Conservation (phyloP, 495 filamentous ascomycete species). For the Massariosphaeria phaeospora region DNA sequence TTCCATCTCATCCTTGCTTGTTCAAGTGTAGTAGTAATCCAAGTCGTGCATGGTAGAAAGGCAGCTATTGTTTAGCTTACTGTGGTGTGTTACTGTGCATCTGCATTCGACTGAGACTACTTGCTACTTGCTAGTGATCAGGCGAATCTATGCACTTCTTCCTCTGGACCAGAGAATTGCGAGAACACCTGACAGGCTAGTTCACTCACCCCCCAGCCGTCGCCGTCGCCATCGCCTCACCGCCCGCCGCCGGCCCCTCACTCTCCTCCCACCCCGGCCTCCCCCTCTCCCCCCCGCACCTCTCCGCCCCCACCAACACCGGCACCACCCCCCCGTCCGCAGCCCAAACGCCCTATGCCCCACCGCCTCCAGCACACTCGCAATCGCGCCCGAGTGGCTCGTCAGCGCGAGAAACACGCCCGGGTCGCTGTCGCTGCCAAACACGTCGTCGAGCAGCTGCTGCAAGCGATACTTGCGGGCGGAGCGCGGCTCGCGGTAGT, state of each 20-base stretch:
- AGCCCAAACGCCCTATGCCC: conserved; percentile 37
- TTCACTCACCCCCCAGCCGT: too few relatives aligned
- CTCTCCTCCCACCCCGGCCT: conserved; percentile 18
- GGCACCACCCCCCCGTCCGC: conserved; percentile 40
- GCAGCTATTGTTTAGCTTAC: too few relatives aligned
- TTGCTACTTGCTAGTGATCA: too few relatives aligned
- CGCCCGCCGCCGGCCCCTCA: conserved; percentile 16
- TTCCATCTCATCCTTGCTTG: too few relatives aligned
- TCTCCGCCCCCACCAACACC: conserved; percentile 39
- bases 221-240: too few relatives aligned
- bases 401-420: conserved; percentile 39
- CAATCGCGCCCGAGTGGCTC: conserved; percentile 39
- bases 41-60: too few relatives aligned
- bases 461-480: conserved; percentile 55
- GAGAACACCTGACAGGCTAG: too few relatives aligned
- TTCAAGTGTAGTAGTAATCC: too few relatives aligned
- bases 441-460: conserved; percentile 59
- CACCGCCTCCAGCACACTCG: conserved; percentile 33
- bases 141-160: too few relatives aligned
- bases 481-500: conserved; percentile 36
- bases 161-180: too few relatives aligned
- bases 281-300: conserved; percentile 22
- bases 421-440: conserved; percentile 48
- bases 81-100: too few relatives aligned
- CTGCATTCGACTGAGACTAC: too few relatives aligned